These are phyloP conservation scores for Chaetomium cochliodes DNA, from an alignment of 495 filamentous ascomycete species.

Conservation along the genomic window DNA sequence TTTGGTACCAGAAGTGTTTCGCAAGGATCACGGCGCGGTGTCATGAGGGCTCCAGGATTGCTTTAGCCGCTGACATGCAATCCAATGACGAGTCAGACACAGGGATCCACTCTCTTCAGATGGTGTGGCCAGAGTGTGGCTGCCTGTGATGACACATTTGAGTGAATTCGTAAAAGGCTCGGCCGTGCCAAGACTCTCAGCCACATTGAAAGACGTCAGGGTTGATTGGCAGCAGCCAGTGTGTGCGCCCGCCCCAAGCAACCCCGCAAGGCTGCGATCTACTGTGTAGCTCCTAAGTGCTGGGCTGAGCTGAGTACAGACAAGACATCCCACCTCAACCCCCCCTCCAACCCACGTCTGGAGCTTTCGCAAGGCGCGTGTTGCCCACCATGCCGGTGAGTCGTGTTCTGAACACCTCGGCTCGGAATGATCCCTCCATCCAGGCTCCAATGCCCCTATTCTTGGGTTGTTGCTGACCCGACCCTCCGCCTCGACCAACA, in stretches of 20 bases:
- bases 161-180: constrained; percentile 19
- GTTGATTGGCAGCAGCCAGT: constrained; percentile 8
- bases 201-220: constrained; percentile 28
- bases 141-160: constrained; percentile 28
- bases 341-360: constrained; percentile 4
- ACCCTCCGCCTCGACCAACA: background rate
- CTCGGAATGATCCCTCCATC: background rate
- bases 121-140: constrained; percentile 32
- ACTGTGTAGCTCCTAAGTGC: constrained; percentile 13
- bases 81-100: constrained; percentile 11
- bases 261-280: constrained; percentile 38
- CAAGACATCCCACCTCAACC: constrained; percentile 16
- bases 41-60: constrained; percentile 17
- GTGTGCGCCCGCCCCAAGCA: constrained; percentile 10
- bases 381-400: constrained; percentile 33
- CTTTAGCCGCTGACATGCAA: constrained; percentile 18
- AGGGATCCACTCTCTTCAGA: background rate
- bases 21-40: constrained; percentile 6
- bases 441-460: constrained; percentile 8
- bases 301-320: too few species aligned
- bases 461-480: background rate
- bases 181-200: constrained; percentile 13
- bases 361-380: constrained; percentile 17
- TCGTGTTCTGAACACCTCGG: background rate
- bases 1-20: constrained; percentile 10